Percentiles rank a stretch among this genome's conserved stretches.
These are phyloP conservation scores for Panaeolus cyanescens DNA, from an alignment of 768 basidiomycete species.

Conservation along the genomic window DNA sequence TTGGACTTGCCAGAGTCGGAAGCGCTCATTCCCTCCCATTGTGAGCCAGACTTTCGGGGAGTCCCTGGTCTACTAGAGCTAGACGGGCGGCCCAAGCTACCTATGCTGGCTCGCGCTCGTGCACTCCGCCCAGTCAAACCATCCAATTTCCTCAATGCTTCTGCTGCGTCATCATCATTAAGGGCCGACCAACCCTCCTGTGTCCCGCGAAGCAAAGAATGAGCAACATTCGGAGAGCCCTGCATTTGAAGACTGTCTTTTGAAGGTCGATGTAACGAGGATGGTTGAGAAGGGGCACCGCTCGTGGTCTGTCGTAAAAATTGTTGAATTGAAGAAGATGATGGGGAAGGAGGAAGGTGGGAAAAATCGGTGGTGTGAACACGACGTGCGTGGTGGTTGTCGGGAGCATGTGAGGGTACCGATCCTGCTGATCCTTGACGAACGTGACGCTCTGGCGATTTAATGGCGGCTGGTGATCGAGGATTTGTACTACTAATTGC, in stretches of 20 bases:
- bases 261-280: constrained; percentile 39
- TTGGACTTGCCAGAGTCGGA: constrained; percentile 40
- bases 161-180: constrained; percentile 87
- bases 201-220: constrained; percentile 82
- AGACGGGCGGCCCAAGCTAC: constrained; percentile 67
- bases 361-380: constrained; percentile 80
- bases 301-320: constrained; percentile 63
- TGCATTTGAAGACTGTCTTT: constrained; percentile 45
- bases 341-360: constrained; percentile 88
- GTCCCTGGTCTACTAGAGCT: constrained; percentile 74
- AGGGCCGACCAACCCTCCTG: constrained; percentile 90
- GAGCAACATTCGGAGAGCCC: constrained; percentile 69
- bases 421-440: constrained; percentile 72
- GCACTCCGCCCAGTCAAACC: constrained; percentile 79
- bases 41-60: constrained; percentile 62
- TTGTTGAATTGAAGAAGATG: constrained; percentile 86
- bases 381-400: constrained; percentile 54
- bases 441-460: constrained; percentile 49
- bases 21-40: constrained; percentile 74
- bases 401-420: constrained; percentile 60
- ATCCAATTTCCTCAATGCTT: constrained; percentile 91
- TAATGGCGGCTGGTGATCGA: constrained; percentile 33
- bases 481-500: constrained; percentile 38
- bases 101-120: constrained; percentile 75
- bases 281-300: constrained; percentile 39